phyloP scores from a whole-genome alignment of 2,329 filamentous ascomycete genomes.

The Scytalidium lignicola region DNA sequence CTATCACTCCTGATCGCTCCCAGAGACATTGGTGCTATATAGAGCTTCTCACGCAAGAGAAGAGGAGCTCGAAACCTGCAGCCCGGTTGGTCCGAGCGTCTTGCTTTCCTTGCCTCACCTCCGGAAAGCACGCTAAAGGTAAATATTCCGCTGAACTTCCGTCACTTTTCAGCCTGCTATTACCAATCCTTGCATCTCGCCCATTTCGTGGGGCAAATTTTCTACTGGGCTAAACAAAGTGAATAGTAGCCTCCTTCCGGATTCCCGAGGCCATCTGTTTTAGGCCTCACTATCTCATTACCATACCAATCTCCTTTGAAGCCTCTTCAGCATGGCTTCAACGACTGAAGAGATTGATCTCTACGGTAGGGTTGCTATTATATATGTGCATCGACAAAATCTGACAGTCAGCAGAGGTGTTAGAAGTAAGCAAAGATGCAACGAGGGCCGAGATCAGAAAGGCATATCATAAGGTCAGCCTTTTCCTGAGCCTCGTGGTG shows the following conservation, averaged over 20 bases:
- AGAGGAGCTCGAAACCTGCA: not conserved
- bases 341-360: conserved; percentile 46
- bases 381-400: not conserved
- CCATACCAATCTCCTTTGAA: not conserved
- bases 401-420: conserved; percentile 58
- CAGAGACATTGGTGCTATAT: not conserved
- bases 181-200: not conserved
- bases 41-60: not conserved
- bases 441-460: conserved; percentile 84
- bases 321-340: conserved; percentile 23
- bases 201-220: not conserved
- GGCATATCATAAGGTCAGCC: conserved; percentile 82
- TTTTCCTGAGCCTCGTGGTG: not conserved
- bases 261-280: not conserved
- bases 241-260: not conserved
- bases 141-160: not conserved
- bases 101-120: not conserved
- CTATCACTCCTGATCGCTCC: not conserved
- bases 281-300: not conserved
- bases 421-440: conserved; percentile 68
- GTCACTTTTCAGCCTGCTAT: not conserved
- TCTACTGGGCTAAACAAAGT: not conserved
- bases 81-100: conserved; percentile 10
- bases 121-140: not conserved
- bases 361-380: conserved; percentile 44